Evolutionary conservation across 1,139 yeast genomes (phyloP), one percentile per base, ranked within the genome.

Genomic region (Magnusiomyces clavatus): DNA sequence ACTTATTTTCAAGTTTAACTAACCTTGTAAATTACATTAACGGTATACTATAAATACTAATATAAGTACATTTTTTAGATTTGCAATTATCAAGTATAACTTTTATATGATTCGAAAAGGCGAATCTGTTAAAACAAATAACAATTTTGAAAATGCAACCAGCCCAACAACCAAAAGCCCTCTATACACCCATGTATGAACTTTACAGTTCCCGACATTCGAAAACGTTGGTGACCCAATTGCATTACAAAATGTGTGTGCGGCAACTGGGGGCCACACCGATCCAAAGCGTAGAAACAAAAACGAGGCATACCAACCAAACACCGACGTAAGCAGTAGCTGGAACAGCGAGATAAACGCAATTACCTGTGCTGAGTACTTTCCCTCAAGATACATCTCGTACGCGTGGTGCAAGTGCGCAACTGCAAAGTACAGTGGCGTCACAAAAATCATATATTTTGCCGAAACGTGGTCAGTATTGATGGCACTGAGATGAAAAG

Each of bases 401-500:
- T 75, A 76, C 1, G 82, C 95, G 66, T 92, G 97, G 64, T 92
- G 96, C 17, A 86, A 55, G 68, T 92, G 99, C 0, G 97, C 97
- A n/a, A 87, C 63, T 1, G 96, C 96, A 70, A 92, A 92, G 57
- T 82, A 76, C 19, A 83, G 62, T 0, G 97, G 96, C 1, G 90
- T 76, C 31, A 68, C 66, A 49, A 67, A 62, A 2, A 80, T 63
- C 8, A 55, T 57, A 19, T 41, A 39, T 12, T 29, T n/a, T 13
- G 58, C 51, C 35, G 70, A 57, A 14, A 63, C 54, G 29, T 61
- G 57, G 3, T 63, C 66, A 11, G 72, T 74, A 8, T 24, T 24
- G 31, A 24, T 24, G 31, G 31, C 31, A 24, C 31, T 24, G 45
- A 64, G 58, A 51, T 72, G 69, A 6, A 76, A 65, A 10, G 77